These are phyloP conservation scores for Aspergillus ostianus DNA, from an alignment of 495 filamentous ascomycete genomes.

Conservation along the genomic window DNA sequence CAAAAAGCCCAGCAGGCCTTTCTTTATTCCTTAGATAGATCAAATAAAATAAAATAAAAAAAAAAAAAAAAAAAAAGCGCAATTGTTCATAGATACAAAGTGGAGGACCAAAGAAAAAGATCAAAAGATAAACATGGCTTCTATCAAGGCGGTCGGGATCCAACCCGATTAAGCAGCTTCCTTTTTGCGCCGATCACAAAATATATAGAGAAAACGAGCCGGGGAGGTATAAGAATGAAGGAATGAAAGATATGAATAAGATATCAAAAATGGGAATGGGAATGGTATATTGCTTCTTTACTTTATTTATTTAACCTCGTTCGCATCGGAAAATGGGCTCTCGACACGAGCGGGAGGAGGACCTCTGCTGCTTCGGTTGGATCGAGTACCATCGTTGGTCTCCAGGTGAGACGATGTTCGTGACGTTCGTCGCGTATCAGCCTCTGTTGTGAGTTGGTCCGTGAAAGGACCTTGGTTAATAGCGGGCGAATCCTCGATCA, in stretches of 20 bases:
- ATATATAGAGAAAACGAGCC: neutral
- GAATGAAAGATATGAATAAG: constrained; percentile 7
- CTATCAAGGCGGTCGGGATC: constrained; percentile 11
- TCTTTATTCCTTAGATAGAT: neutral
- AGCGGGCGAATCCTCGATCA: constrained; percentile 49
- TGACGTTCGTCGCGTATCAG: constrained; percentile 4
- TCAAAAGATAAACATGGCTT: constrained; percentile 8
- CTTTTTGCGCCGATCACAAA: constrained; percentile 13
- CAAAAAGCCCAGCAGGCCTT: neutral
- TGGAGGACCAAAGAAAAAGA: constrained; percentile 9
- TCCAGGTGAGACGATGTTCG: constrained; percentile 22
- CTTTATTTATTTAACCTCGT: constrained; percentile 57
- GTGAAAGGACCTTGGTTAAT: constrained; percentile 58
- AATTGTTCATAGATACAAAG: constrained; percentile 22
- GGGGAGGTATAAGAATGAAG: neutral
- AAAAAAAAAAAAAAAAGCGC: constrained; percentile 12
- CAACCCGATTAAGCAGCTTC: constrained; percentile 2
- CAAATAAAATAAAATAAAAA: neutral
- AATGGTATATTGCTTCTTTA: neutral
- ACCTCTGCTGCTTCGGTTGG: constrained; percentile 26
- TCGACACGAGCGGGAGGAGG: constrained; percentile 31
- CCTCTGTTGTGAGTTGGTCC: constrained; percentile 42
- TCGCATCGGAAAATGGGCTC: constrained; percentile 48
- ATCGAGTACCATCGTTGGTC: constrained; percentile 20
- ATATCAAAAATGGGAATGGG: constrained; percentile 6